Base-by-base conservation (phyloP, 2,329 filamentous ascomycete species). In the Penicillium sp. region DNA sequence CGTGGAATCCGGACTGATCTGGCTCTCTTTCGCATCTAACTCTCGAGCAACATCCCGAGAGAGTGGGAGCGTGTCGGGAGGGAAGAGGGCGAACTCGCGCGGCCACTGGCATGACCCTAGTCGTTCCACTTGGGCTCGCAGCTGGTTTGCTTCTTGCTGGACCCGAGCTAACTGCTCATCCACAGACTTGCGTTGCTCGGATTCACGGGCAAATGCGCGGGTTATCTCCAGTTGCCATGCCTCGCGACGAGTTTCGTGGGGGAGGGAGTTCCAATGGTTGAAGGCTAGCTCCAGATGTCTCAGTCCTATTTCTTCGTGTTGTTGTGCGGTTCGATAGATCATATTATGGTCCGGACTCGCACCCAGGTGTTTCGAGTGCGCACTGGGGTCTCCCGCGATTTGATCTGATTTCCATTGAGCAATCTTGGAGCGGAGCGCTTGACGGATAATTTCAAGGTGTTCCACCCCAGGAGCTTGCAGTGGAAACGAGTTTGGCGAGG, bases 401-500 rank as follows among this genome's bases (percentile, higher is more conserved):
- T 75, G 72, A 49, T 77, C 73, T 5, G 82, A 71, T 59, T 83
- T 86, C 85, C 86, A 90, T 58, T 81, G 80, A 40, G 80, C 78
- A 58, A 93, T 89, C 55, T 89, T 83, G 29, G 87, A 82, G 14
- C 81, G 78, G 53, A 94, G 88, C 53, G 84, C 86, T 50, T 81
- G 75, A 41, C 84, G 81, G 15, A 97, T 78, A 1, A 90, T 88
- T 15, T 89, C 85, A 49, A 85, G 86, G 71, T 96, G 90, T 61
- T 86, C 84, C 58, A 85, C 80, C 1, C 85, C 86, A 0, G 92
- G 92, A 1, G 89, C 87, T 22, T 85, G 79, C 29, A 96, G 83
- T 0, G 91, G 91, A 86, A 93, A 96, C 0, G 90, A 94, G 3
- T 87, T 85, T 20, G 85, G 80, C 0, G 88, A 90, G 1, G 91